phyloP scores from a whole-genome alignment of 768 basidiomycete genomes.

The Sporobolomyces roseus region DNA sequence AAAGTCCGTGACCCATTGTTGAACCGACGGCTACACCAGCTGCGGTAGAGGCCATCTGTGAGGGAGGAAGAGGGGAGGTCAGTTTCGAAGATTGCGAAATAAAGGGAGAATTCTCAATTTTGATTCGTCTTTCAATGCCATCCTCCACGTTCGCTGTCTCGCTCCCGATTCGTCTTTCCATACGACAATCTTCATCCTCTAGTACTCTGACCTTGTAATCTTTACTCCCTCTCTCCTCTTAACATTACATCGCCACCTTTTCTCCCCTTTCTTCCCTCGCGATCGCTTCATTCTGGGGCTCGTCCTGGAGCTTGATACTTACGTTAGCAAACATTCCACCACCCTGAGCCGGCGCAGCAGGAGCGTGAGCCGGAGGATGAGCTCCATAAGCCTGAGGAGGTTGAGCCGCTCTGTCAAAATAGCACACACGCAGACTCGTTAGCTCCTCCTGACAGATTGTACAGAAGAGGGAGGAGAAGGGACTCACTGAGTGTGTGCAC shows the following conservation, averaged over 20 bases:
- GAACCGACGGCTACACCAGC: conserved; percentile 86
- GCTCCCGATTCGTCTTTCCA: too few relatives aligned
- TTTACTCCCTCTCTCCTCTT: too few relatives aligned
- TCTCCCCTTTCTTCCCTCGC: too few relatives aligned
- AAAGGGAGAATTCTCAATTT: too few relatives aligned
- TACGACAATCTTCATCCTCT: too few relatives aligned
- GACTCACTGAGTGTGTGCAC: conserved; percentile 26
- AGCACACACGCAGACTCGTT: not conserved
- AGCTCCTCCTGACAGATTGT: not conserved
- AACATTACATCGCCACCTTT: too few relatives aligned
- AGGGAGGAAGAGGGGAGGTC: not conserved
- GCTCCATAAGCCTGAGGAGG: conserved; percentile 21
- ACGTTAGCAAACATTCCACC: conserved; percentile 27
- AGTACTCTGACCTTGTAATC: too few relatives aligned
- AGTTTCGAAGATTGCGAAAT: not conserved
- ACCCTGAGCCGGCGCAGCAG: conserved; percentile 8
- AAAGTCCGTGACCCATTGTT: conserved; percentile 83
- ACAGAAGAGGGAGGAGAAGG: not conserved
- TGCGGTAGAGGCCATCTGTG: conserved; percentile 55
- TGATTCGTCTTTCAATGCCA: too few relatives aligned
- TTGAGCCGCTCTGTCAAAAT: conserved; percentile 17
- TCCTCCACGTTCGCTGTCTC: too few relatives aligned
- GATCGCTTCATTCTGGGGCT: too few relatives aligned
- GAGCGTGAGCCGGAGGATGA: conserved; percentile 19
- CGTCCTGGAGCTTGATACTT: too few relatives aligned